Percentiles rank a stretch among this genome's conserved stretches.
phyloP scores from a whole-genome alignment of 495 filamentous ascomycete species.

The Xylaria acuta region DNA sequence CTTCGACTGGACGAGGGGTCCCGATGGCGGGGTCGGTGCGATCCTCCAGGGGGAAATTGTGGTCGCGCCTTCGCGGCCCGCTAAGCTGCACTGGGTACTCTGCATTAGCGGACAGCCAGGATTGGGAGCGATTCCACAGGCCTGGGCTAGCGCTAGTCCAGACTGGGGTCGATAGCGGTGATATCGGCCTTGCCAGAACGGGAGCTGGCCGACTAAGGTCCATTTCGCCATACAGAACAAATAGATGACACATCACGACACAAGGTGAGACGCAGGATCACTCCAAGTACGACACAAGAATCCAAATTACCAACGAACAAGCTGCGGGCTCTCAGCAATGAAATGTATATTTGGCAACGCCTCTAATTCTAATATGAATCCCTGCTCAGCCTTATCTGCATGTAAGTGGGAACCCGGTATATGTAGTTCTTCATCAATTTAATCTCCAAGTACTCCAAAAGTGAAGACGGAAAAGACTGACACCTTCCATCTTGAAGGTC shows the following conservation, averaged over 20 bases:
- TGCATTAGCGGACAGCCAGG: neutral
- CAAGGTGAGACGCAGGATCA: conserved; percentile 7
- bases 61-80: neutral
- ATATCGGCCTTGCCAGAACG: conserved; percentile 27
- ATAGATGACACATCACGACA: neutral
- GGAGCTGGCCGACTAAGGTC: conserved; percentile 24
- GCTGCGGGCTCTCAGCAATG: neutral
- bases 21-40: conserved; percentile 21
- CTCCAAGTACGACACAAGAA: neutral
- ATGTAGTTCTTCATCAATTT: neutral
- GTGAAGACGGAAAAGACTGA: neutral
- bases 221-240: neutral
- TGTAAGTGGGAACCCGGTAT: neutral
- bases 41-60: conserved; percentile 6
- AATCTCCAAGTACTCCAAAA: neutral
- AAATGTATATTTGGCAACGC: neutral
- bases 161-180: neutral
- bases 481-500: too few relatives aligned
- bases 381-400: neutral
- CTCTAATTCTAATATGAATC: neutral
- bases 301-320: neutral
- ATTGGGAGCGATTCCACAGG: neutral
- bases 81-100: neutral
- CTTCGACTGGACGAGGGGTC: conserved; percentile 8
- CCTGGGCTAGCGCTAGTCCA: conserved; percentile 2